A percentile compares a stretch with the other conserved stretches of the same genome.
Conservation (phyloP, 768 basidiomycete genomes). For the Boletellus ananas region DNA sequence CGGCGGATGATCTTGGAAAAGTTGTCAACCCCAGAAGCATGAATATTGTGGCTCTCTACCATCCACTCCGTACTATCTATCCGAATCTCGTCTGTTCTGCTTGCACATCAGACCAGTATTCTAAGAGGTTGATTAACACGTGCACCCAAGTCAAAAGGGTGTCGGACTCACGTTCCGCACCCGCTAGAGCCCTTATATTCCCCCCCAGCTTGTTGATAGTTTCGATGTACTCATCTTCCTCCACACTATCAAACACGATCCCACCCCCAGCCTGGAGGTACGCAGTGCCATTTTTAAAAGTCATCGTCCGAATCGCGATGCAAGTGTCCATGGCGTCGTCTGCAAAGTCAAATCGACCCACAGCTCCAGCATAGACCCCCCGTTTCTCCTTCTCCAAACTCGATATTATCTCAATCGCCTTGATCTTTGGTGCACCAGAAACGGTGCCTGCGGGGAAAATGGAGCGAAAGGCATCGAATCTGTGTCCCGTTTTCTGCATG, state of each 20-base stretch:
- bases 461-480: conserved; percentile 97
- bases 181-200: conserved; percentile 80
- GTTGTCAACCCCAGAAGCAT: conserved; percentile 18
- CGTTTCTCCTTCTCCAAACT: conserved; percentile 84
- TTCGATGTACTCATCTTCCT: conserved; percentile 96
- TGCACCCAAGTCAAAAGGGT: neutral
- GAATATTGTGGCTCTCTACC: conserved; percentile 4
- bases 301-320: conserved; percentile 98
- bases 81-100: conserved; percentile 34
- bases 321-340: conserved; percentile 96
- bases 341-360: conserved; percentile 97
- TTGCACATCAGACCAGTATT: conserved; percentile 69
- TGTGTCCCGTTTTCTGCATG: conserved; percentile 27
- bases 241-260: conserved; percentile 94
- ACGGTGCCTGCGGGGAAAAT: conserved; percentile 99
- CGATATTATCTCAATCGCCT: conserved; percentile 91
- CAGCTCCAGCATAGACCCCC: conserved; percentile 95
- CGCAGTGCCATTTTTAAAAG: conserved; percentile 86
- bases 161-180: conserved; percentile 74
- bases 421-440: conserved; percentile 98
- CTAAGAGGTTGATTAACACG: conserved; percentile 38
- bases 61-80: conserved; percentile 15
- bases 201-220: conserved; percentile 92
- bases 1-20: conserved; percentile 25
- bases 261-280: conserved; percentile 97